Percentiles rank a stretch among this genome's conserved stretches.
These are phyloP conservation scores for Breynia disticha DNA, from an alignment of 441 rosid genomes.

Conservation along the genomic window DNA sequence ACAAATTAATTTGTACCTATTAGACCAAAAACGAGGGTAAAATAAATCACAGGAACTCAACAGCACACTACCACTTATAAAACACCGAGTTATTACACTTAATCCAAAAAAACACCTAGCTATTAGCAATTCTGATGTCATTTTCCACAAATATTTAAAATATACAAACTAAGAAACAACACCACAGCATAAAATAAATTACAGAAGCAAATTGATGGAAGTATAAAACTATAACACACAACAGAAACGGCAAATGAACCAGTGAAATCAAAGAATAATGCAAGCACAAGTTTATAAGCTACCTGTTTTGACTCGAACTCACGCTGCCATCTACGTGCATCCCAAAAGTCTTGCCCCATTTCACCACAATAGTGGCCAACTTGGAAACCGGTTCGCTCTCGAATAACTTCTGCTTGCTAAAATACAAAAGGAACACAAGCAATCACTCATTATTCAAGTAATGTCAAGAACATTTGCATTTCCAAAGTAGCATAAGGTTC, in stretches of 20 bases:
- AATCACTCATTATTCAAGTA: slow-evolving; percentile 6
- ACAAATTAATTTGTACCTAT: neutral
- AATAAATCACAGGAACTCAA: neutral
- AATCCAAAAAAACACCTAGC: neutral
- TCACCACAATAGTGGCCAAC: slow-evolving; percentile 98
- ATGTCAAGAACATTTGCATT: slow-evolving; percentile 9
- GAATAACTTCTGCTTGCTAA: slow-evolving; percentile 98
- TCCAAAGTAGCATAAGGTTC: slow-evolving; percentile 6
- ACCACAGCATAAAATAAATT: neutral
- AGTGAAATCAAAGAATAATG: neutral
- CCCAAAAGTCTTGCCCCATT: slow-evolving; percentile 99
- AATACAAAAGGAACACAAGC: slow-evolving; percentile 19
- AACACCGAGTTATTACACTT: neutral
- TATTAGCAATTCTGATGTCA: neutral
- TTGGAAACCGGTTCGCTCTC: slow-evolving; percentile 60
- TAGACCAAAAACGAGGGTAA: neutral
- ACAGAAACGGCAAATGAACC: neutral
- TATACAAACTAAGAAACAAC: neutral
- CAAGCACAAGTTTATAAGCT: slow-evolving; percentile 11
- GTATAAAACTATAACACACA: neutral
- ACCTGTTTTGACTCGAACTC: slow-evolving; percentile 98
- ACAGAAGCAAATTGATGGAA: neutral
- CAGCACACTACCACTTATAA: neutral
- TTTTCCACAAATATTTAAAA: neutral
- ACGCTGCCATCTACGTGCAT: slow-evolving; percentile 89